Percentiles rank a stretch among this genome's conserved stretches.
These are phyloP conservation scores for Chlorella sp. DNA, from an alignment of 139 green algal species.

Conservation along the genomic window DNA sequence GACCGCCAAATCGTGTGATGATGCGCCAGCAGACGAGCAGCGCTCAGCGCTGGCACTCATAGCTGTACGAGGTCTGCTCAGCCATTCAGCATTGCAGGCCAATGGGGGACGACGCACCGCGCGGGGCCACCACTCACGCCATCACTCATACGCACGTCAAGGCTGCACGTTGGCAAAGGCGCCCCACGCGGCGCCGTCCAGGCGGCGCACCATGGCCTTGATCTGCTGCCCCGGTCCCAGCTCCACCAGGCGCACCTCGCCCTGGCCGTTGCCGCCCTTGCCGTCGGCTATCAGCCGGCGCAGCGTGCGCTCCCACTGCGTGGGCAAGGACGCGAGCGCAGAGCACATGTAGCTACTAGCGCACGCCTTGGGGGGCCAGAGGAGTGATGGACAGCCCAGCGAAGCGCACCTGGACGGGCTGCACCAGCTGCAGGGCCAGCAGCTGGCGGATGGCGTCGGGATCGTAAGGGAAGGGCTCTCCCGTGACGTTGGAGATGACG, in stretches of 20 bases:
- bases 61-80: too few relatives aligned
- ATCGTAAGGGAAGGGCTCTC: slow-evolving; percentile 45
- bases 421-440: slow-evolving; percentile 80
- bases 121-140: too few relatives aligned
- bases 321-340: slow-evolving; percentile 21
- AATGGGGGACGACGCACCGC: too few relatives aligned
- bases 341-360: neutral
- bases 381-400: too few relatives aligned
- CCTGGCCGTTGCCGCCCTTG: neutral
- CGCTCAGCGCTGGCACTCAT: too few relatives aligned
- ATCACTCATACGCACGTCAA: too few relatives aligned
- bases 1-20: too few relatives aligned
- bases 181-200: slow-evolving; percentile 44
- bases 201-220: slow-evolving; percentile 90
- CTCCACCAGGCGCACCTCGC: slow-evolving; percentile 62
- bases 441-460: slow-evolving; percentile 47
- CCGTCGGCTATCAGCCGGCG: slow-evolving; percentile 27
- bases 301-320: slow-evolving; percentile 56
- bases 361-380: too few relatives aligned
- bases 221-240: slow-evolving; percentile 86
- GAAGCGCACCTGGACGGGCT: slow-evolving; percentile 58
- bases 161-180: slow-evolving; percentile 10
- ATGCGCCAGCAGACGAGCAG: too few relatives aligned
- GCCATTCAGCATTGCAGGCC: too few relatives aligned
- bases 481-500: slow-evolving; percentile 88